Evolutionary conservation across 257 asterid species (phyloP), one percentile per base, ranked within the genome.

Genomic region (Petunia secreta): DNA sequence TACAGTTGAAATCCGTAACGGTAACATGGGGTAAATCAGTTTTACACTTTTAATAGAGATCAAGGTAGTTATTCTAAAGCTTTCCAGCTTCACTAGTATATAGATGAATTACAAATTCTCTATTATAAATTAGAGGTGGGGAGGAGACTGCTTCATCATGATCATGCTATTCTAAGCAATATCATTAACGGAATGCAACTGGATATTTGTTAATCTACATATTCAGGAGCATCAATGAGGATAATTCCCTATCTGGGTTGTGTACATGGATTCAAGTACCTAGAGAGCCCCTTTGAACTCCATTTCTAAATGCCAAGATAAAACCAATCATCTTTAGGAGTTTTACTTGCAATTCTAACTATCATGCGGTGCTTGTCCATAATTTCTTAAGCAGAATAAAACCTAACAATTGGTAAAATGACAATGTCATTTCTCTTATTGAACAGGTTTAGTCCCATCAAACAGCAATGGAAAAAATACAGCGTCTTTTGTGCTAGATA

Each of bases 251-350:
- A 69, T 10, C 77, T 25, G 59, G 25, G 59, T 44, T 59, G 9
- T 71, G 58, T 34, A 10, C 34, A 71, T 11, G 25, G 44, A 71
- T 71, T 71, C 34, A 48, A 71, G 60, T 71, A 71, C 41, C 41
- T 4, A 48, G 58, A 69, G 76, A 69, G 5, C 76, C 58, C 55
- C 76, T 69, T 69, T 44, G 16, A 69, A 53, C 16, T 44, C 58
- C 58, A 44, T 69, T 69, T 69, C 75, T 39, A 16, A 69, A 46
- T 46, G 41, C 16, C 58, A 69, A 16, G 58, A 69, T 5, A 9
- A n/a, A 44, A 69, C 58, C 41, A 44, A 71, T 71, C 77, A 48
- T 71, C 60, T 52, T 2, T 71, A 71, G 77, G 60, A 71, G 77
- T 46, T 71, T 44, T 71, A 71, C 77, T 71, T 11, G 77, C 60